A percentile compares a stretch with the other conserved stretches of the same genome.
Conservation (phyloP, 306 rosid genomes). For the Lotus japonicus region DNA sequence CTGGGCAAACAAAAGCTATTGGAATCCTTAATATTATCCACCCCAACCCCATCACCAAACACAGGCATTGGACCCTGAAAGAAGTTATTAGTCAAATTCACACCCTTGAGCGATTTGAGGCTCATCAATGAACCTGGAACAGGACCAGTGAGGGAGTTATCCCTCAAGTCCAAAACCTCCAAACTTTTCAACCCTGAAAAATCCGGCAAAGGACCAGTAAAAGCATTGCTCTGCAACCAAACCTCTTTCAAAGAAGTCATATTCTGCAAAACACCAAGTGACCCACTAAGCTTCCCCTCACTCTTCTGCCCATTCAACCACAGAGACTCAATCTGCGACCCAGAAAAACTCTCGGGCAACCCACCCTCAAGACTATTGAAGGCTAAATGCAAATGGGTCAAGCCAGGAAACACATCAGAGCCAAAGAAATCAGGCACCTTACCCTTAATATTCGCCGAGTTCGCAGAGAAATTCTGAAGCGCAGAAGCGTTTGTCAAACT, state of each 20-base stretch:
- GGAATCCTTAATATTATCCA: slow-evolving; percentile 52
- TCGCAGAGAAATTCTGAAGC: slow-evolving; percentile 74
- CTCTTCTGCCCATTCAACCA: slow-evolving; percentile 84
- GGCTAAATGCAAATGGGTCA: slow-evolving; percentile 61
- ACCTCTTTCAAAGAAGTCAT: slow-evolving; percentile 64
- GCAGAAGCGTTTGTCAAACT: slow-evolving; percentile 40
- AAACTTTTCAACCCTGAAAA: slow-evolving; percentile 49
- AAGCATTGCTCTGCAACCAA: slow-evolving; percentile 72
- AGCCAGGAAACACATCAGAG: slow-evolving; percentile 38
- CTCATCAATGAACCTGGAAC: slow-evolving; percentile 53
- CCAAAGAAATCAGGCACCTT: slow-evolving; percentile 50
- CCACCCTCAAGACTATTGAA: slow-evolving; percentile 57
- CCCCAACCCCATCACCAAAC: slow-evolving; percentile 42
- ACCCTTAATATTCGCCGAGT: slow-evolving; percentile 61
- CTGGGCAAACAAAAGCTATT: slow-evolving; percentile 62
- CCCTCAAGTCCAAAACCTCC: slow-evolving; percentile 57
- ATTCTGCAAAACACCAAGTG: slow-evolving; percentile 46
- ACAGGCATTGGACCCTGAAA: slow-evolving; percentile 69
- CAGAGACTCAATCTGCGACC: slow-evolving; percentile 52
- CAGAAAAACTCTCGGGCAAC: slow-evolving; percentile 45
- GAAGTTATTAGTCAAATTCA: slow-evolving; percentile 70
- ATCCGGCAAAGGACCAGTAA: slow-evolving; percentile 69
- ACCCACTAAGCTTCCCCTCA: slow-evolving; percentile 44
- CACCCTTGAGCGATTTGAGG: slow-evolving; percentile 41
- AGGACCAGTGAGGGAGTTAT: slow-evolving; percentile 65